Evolutionary conservation across 768 basidiomycete species (phyloP).

Genomic region (Lentinula raphanica): DNA sequence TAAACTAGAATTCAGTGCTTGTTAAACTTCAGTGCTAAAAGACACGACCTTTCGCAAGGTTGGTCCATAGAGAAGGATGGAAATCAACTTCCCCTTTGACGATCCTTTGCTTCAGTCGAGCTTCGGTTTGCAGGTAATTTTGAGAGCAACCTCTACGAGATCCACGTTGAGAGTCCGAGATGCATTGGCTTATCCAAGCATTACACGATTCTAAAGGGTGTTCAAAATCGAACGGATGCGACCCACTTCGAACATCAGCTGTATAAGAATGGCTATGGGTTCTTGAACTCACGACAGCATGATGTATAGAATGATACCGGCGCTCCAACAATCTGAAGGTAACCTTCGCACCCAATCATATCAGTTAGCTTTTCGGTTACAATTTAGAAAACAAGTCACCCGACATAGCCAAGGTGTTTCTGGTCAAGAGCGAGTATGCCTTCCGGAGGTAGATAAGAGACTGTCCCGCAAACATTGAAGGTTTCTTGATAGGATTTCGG

Average conservation of each 20-base stretch:
- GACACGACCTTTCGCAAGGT: not conserved
- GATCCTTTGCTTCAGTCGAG: constrained; percentile 64
- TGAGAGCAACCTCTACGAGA: constrained; percentile 32
- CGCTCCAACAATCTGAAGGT: constrained; percentile 90
- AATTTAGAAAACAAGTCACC: constrained; percentile 23
- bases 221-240: constrained; percentile 73
- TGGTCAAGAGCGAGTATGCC: constrained; percentile 76
- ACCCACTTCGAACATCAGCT: constrained; percentile 41
- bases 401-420: constrained; percentile 63
- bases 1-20: constrained; percentile 19
- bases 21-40: not conserved
- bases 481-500: constrained; percentile 77
- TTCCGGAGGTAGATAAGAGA: constrained; percentile 82
- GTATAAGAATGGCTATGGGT: not conserved
- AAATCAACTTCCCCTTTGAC: constrained; percentile 59
- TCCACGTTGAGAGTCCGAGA: constrained; percentile 24
- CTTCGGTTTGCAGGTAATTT: constrained; percentile 44
- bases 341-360: constrained; percentile 39
- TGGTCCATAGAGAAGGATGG: constrained; percentile 45
- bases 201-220: constrained; percentile 27
- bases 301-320: constrained; percentile 74
- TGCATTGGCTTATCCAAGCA: constrained; percentile 30
- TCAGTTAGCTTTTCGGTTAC: not conserved
- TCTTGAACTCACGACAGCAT: constrained; percentile 67
- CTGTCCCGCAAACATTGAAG: constrained; percentile 82